Evolutionary conservation across 2,329 filamentous ascomycete species (phyloP), one percentile per base, ranked within the genome.

Genomic region (Bipolaris oryzae): DNA sequence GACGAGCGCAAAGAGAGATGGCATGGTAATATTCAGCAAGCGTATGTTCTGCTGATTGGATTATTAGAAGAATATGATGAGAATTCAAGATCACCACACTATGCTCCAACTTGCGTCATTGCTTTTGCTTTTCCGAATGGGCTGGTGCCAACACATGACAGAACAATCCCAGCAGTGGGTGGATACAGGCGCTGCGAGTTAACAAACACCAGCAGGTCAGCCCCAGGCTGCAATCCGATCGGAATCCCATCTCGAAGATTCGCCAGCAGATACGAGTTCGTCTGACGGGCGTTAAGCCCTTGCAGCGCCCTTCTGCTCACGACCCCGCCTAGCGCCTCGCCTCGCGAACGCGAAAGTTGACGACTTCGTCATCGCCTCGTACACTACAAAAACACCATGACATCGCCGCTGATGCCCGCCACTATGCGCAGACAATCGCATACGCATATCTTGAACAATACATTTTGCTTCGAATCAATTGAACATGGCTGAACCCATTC

Each of bases 401-500:
- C 68, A 63, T 50, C 34, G 47, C 35, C 44, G 53, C 33, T 42
- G 38, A 42, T 46, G 34, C 20, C 38, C 48, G 18, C n/a, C 25
- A 53, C 46, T 31, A 61, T 50, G 45, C 44, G 55, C 48, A 21
- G 25, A 50, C 9, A 25, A 7, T 5, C 7, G 7, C 39, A 34
- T 18, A 37, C 15, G 16, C 21, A n/a, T 3, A 43, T n/a, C 9
- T 11, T 18, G 15, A n/a, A 11, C 15, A n/a, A 7, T 18, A 16
- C 45, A 47, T 41, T 3, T 20, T 15, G 11, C n/a, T 21, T 16
- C 33, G 7, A 47, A 16, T 37, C 35, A 33, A 48, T 46, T 16
- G 47, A 60, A 21, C 43, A 76, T 76, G 73, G 65, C 66, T 57
- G 66, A 72, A 25, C 21, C 47, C 2, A 74, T 78, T 20, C 53